Conservation (phyloP, 2,329 filamentous ascomycete species). For the Fusarium sp. region DNA sequence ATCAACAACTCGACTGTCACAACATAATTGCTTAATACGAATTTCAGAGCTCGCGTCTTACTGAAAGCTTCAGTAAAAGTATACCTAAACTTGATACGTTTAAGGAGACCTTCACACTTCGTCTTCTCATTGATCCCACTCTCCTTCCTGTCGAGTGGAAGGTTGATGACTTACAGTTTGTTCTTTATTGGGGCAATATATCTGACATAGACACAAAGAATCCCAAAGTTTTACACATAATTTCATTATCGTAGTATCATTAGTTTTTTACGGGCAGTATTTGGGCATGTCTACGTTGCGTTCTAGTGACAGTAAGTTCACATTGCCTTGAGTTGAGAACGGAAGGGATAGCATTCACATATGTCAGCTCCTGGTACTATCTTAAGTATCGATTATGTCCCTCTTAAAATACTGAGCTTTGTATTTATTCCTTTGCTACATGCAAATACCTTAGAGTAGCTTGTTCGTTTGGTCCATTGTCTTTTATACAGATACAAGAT, state of each 20-base stretch:
- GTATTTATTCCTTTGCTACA: too few species aligned
- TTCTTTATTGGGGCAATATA: neutral
- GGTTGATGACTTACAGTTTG: neutral
- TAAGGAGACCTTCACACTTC: neutral
- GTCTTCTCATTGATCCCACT: neutral
- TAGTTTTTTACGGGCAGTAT: too few species aligned
- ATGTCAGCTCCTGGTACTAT: neutral
- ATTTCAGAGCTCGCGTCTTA: neutral
- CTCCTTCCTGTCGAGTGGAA: neutral
- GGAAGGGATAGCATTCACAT: too few species aligned
- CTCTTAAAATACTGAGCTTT: neutral
- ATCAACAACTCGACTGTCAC: neutral
- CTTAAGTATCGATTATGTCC: neutral
- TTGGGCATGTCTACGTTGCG: neutral
- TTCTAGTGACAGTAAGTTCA: neutral
- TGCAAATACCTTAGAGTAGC: neutral
- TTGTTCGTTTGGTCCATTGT: too few species aligned
- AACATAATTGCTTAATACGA: neutral
- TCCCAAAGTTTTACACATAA: too few species aligned
- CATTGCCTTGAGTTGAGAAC: neutral
- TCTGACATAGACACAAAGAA: neutral
- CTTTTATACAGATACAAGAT: neutral
- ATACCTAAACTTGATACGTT: neutral
- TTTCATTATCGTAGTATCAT: neutral
- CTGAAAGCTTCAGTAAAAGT: neutral